A percentile compares a stretch with the other conserved stretches of the same genome.
phyloP scores from a whole-genome alignment of 1,139 yeast genomes.

The Debaryomyces nepalensis region DNA sequence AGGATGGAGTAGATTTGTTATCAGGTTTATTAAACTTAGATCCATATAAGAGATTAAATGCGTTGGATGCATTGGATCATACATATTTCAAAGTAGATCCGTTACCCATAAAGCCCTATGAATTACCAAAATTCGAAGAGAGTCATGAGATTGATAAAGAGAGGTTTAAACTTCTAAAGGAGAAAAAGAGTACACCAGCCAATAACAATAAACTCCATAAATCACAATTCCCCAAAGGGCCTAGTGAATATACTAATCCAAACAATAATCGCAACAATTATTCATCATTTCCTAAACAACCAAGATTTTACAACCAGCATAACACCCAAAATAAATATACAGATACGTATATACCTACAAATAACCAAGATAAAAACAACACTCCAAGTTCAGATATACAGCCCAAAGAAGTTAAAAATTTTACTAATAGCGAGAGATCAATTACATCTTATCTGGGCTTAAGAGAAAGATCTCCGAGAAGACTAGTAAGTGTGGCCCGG shows the following conservation, averaged over 20 bases:
- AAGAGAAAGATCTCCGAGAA: conserved; percentile 15
- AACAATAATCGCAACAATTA: neutral
- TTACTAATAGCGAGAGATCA: neutral
- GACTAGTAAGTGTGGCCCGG: neutral
- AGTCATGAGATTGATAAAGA: conserved; percentile 88
- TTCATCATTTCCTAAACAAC: conserved; percentile 7
- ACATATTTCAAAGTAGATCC: conserved; percentile 71
- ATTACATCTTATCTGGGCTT: conserved; percentile 12
- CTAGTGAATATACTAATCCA: conserved; percentile 7
- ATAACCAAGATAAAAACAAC: neutral
- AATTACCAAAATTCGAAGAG: conserved; percentile 76
- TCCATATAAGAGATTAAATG: conserved; percentile 76
- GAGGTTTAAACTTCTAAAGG: conserved; percentile 47
- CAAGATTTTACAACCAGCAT: conserved; percentile 5
- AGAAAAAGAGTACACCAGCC: conserved; percentile 8
- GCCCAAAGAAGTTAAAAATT: neutral
- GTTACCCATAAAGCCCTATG: conserved; percentile 55
- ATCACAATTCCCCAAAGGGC: conserved; percentile 3
- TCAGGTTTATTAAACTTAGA: conserved; percentile 62
- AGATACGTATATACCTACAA: conserved; percentile 8
- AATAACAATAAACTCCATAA: neutral
- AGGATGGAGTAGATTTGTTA: conserved; percentile 49
- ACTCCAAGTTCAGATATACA: neutral
- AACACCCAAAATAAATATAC: conserved; percentile 1
- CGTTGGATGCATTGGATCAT: conserved; percentile 75